These are phyloP conservation scores for Graphilbum fragrans DNA, from an alignment of 2,329 filamentous ascomycete species.

Conservation along the genomic window DNA sequence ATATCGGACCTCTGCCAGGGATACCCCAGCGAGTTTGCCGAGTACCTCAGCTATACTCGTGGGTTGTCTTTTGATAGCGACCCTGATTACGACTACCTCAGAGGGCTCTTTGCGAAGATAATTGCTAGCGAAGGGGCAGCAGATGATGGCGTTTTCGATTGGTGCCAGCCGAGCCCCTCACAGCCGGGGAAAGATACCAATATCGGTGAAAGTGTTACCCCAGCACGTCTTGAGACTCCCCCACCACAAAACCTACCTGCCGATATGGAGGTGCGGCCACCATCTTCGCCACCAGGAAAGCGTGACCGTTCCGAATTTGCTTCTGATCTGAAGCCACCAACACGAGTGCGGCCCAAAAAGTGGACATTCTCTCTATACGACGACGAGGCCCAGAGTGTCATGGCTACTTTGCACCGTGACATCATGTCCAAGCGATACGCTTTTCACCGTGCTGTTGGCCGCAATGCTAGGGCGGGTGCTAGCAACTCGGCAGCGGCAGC, in stretches of 20 bases:
- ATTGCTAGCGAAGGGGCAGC: constrained; percentile 86
- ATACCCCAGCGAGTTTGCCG: constrained; percentile 92
- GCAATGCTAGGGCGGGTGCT: not conserved
- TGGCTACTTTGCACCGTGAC: constrained; percentile 7
- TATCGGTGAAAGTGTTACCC: too few relatives aligned
- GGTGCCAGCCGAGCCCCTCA: constrained; percentile 94
- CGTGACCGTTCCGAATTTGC: constrained; percentile 9
- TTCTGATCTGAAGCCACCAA: constrained; percentile 8
- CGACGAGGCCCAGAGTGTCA: constrained; percentile 1
- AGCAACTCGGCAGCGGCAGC: not conserved
- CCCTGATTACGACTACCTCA: constrained; percentile 93
- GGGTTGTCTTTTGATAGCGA: constrained; percentile 97
- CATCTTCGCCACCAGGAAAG: constrained; percentile 7
- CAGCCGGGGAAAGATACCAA: too few relatives aligned
- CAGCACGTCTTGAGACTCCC: too few relatives aligned
- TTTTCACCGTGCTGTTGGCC: constrained; percentile 9
- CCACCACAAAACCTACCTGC: too few relatives aligned
- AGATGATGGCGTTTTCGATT: constrained; percentile 96
- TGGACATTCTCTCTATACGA: constrained; percentile 6
- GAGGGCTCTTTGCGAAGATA: constrained; percentile 88
- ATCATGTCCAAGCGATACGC: constrained; percentile 8
- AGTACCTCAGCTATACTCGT: constrained; percentile 91
- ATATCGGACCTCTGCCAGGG: constrained; percentile 95
- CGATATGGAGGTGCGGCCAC: constrained; percentile 29
- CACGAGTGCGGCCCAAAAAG: constrained; percentile 5